Evolutionary conservation across 148 eudicot species (phyloP), one percentile per base, ranked within the genome.

Genomic region (Vaccinium myrtillus): DNA sequence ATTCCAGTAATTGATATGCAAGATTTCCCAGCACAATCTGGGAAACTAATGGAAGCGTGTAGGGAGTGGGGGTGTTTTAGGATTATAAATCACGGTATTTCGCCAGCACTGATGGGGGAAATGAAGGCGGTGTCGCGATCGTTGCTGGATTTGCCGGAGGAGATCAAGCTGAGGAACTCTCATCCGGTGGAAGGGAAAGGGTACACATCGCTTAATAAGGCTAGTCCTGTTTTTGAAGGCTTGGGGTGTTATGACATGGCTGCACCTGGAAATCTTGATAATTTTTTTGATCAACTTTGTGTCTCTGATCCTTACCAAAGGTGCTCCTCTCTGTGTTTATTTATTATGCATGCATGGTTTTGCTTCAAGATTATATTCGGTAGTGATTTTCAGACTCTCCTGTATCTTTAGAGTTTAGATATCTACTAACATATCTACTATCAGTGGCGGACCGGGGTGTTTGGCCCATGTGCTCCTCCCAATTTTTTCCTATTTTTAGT

Each of bases 41-140:
- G 58, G 49, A 85, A 84, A 43, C 8, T 87, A 56, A 75, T 84
- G 81, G 79, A 5, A 21, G 87, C 87, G 0, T 84, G 87, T 46
- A 78, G 73, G 65, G 85, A 84, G 9, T 84, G 84, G 82, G 89
- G 89, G 0, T 87, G 89, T 36, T 87, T 87, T 23, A 81, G 89
- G 83, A 16, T 87, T 18, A 19, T 84, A 12, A 87, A 87, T 75
- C 89, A 87, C 18, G 80, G 75, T 3, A 73, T 84, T 10, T 23
- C 85, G 1, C 13, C 23, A 6, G 32, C 23, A 0, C 77, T 87
- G 19, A 82, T 87, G 85, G 36, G 53, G 49, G 85, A 87, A 9
- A 84, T 82, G 87, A 82, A 82, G 39, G 53, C 11, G 8, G 85
- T 85, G 4, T 19, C 73, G 6, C 55, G 76, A 4, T 43, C 81